Evolutionary conservation across 2,329 filamentous ascomycete genomes (phyloP), one percentile per base, ranked within the genome.

Genomic region (Cytospora piceae): DNA sequence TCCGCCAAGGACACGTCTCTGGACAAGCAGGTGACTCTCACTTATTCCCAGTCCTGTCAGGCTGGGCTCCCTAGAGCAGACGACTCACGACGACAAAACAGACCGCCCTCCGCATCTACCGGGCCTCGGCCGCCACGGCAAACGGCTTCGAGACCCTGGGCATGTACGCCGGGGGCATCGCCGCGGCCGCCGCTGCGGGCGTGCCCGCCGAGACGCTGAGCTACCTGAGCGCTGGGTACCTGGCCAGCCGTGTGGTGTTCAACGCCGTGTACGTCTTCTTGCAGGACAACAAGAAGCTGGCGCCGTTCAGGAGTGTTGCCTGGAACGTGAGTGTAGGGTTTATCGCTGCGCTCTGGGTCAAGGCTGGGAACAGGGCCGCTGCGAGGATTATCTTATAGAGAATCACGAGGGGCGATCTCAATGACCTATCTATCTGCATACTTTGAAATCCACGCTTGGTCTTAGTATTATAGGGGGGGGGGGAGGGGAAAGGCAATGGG

Each of bases 81-180:
- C 34, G 20, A 14, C 49, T 31, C 31, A 51, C 27, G 24, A 24
- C 24, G 11, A 27, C 6, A 31, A 15, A 42, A 17, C 20, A 73
- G 68, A 68, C 39, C n/a, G 51, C 68, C 24, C 59, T 59, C 32
- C 71, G 71, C 62, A 70, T 74, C 70, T 53, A 63, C 27, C 72
- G 73, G 54, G 73, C 72, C 65, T 69, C 70, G 20, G 71, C 72
- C 2, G 73, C 73, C 12, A 70, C 75, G 7, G 71, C 74, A 49
- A 83, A 83, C 70, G 78, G 74, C 67, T 76, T 80, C 68, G 81
- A 83, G 73, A 79, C 78, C 3, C 67, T 83, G 14, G 79, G 78
- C 57, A 70, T 81, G 69, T 82, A 77, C 70, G 76, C 80, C 15
- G 77, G 76, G 3, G 77, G 73, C 51, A 75, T 85, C 22, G 74